Evolutionary conservation across 2,329 filamentous ascomycete species (phyloP), one percentile per base, ranked within the genome.

Genomic region (Escovopsis weberi): DNA sequence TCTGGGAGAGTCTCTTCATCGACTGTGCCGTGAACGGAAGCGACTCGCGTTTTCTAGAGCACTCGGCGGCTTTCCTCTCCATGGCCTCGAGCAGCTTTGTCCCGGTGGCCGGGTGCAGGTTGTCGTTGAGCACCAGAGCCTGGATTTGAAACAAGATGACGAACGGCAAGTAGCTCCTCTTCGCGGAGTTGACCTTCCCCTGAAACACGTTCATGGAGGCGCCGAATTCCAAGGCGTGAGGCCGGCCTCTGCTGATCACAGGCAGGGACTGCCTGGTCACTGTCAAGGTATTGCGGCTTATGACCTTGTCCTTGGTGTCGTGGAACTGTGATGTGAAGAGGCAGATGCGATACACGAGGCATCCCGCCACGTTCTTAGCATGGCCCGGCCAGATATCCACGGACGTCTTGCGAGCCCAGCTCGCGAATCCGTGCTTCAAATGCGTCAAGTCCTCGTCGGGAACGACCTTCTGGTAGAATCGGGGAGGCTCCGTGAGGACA

Each of bases 61-160:
- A 58, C 36, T 38, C 52, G 2, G 26, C 12, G 4, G 59, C 58
- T 0, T 64, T 48, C 0, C 48, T 35, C 4, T 58, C 53, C 1
- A 82, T 60, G 1, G 62, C 48, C 0, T 60, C 53, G 1, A 77
- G 55, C 5, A 85, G 52, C 1, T 54, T 47, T 0, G 63, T 38
- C 0, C 76, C 72, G 1, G 61, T 70, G 0, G 53, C 50, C 0
- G 82, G 80, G 11, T 74, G 63, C 1, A 86, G 63, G 43, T 72
- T 75, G 19, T 73, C 75, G 49, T 82, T 82, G 51, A 69, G 66
- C 0, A 78, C 74, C 5, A 88, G 59, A 12, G 68, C 70, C 40
- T 81, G 70, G 5, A 84, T 60, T 49, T 83, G 79, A 51, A 77
- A 82, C 6, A 74, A 63, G 1, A 79, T 52, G 0, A 60, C 55